A percentile compares a stretch with the other conserved stretches of the same genome.
Conservation (phyloP, 2,329 filamentous ascomycete species). For the Xenoacremonium recifei region DNA sequence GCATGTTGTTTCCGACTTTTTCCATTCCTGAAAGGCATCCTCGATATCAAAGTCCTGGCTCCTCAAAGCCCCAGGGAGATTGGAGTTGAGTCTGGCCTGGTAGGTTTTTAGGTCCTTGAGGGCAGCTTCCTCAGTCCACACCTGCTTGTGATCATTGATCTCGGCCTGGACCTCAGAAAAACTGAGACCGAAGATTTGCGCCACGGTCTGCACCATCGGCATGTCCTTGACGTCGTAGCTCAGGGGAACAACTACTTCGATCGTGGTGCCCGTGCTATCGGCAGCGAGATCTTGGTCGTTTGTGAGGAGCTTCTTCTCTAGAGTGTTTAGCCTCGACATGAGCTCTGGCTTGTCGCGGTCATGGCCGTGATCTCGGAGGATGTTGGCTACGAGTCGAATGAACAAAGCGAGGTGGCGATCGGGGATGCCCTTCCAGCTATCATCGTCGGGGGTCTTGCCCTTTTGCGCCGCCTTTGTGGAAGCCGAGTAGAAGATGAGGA, state of each 20-base stretch:
- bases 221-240: conserved; percentile 97
- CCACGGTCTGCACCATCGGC: conserved; percentile 86
- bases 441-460: conserved; percentile 73
- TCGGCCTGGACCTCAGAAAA: conserved; percentile 81
- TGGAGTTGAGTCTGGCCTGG: conserved; percentile 81
- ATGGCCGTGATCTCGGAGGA: conserved; percentile 81
- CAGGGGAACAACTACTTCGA: conserved; percentile 80
- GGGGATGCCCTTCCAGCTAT: conserved; percentile 86
- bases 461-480: conserved; percentile 83
- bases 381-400: conserved; percentile 77
- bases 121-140: conserved; percentile 91
- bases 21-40: conserved; percentile 87
- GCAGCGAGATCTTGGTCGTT: conserved; percentile 81
- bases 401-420: conserved; percentile 95
- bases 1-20: conserved; percentile 81
- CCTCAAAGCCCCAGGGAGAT: conserved; percentile 73
- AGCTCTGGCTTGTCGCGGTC: conserved; percentile 83
- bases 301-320: conserved; percentile 91
- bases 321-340: conserved; percentile 69
- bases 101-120: conserved; percentile 91
- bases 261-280: conserved; percentile 45
- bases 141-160: conserved; percentile 74
- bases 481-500: conserved; percentile 94
- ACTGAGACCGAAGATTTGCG: conserved; percentile 78
- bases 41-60: conserved; percentile 88